Evolutionary conservation across 2,329 filamentous ascomycete genomes (phyloP).

Genomic region (Beauveria sp.): DNA sequence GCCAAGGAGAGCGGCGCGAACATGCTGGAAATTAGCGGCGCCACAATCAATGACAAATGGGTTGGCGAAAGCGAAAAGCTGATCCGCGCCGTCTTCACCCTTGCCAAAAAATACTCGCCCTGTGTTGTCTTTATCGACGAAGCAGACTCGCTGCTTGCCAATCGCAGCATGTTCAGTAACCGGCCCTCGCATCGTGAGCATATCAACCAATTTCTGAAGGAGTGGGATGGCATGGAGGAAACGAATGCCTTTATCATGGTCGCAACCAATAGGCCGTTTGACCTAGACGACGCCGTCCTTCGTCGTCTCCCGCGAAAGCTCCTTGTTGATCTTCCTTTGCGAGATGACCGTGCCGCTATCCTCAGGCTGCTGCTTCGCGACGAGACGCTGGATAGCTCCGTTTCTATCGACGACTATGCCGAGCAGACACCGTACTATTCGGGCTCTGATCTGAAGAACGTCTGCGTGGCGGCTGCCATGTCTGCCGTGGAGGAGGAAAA

Average conservation of each 20-base stretch:
- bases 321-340: conserved; percentile 64
- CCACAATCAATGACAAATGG: conserved; percentile 92
- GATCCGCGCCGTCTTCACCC: conserved; percentile 80
- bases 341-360: conserved; percentile 59
- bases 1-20: conserved; percentile 62
- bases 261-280: conserved; percentile 90
- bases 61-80: conserved; percentile 97
- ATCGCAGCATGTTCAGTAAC: conserved; percentile 58
- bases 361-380: conserved; percentile 63
- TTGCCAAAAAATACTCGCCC: conserved; percentile 85
- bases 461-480: conserved; percentile 73
- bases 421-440: conserved; percentile 68
- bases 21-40: conserved; percentile 82
- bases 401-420: conserved; percentile 57
- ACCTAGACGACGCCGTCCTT: conserved; percentile 82
- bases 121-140: conserved; percentile 97
- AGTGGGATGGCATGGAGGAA: conserved; percentile 88
- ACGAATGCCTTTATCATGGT: conserved; percentile 95
- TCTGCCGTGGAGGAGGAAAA: conserved; percentile 71
- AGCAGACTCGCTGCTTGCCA: conserved; percentile 84
- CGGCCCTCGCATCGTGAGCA: conserved; percentile 74
- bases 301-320: conserved; percentile 67
- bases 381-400: conserved; percentile 53
- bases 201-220: conserved; percentile 92
- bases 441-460: conserved; percentile 75